Percentiles rank a stretch among this genome's conserved stretches.
phyloP scores from a whole-genome alignment of 768 basidiomycete species.

The Tulasnella sp. region DNA sequence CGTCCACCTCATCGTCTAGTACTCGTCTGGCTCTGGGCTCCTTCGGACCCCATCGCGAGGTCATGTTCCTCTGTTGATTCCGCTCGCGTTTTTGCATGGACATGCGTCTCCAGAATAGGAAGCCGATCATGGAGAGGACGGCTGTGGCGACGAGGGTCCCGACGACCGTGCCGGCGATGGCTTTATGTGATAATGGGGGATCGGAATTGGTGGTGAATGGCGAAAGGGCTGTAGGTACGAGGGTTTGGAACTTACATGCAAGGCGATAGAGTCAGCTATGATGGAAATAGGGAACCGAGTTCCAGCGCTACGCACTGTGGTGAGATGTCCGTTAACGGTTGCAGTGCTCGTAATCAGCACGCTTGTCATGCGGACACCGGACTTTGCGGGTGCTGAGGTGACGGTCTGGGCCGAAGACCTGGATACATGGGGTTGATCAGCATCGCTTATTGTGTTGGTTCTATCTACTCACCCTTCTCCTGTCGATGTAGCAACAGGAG shows the following conservation, averaged over 20 bases:
- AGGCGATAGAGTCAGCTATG: neutral
- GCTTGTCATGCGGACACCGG: slow-evolving; percentile 2
- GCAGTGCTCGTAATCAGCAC: slow-evolving; percentile 11
- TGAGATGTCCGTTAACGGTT: slow-evolving; percentile 8
- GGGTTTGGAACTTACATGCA: slow-evolving; percentile 1
- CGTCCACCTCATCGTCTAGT: slow-evolving; percentile 4
- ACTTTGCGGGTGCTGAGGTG: too few relatives aligned
- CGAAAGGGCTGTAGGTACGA: slow-evolving; percentile 8
- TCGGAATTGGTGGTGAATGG: neutral
- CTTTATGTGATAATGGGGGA: neutral
- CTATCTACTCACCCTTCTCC: too few relatives aligned
- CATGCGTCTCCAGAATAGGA: neutral
- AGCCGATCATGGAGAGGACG: neutral
- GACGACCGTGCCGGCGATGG: slow-evolving; percentile 3
- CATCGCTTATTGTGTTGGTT: too few relatives aligned
- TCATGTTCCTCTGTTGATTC: neutral
- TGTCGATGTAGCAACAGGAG: too few relatives aligned
- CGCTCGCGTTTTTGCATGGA: neutral
- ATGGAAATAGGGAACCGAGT: neutral
- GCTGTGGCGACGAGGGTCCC: slow-evolving; percentile 7
- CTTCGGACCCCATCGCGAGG: neutral
- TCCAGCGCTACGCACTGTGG: neutral
- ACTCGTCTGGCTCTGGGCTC: neutral
- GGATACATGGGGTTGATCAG: too few relatives aligned
- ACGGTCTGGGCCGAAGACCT: too few relatives aligned